Conservation (phyloP, 176 grass and related monocot genomes). For the Oryza coarctata region DNA sequence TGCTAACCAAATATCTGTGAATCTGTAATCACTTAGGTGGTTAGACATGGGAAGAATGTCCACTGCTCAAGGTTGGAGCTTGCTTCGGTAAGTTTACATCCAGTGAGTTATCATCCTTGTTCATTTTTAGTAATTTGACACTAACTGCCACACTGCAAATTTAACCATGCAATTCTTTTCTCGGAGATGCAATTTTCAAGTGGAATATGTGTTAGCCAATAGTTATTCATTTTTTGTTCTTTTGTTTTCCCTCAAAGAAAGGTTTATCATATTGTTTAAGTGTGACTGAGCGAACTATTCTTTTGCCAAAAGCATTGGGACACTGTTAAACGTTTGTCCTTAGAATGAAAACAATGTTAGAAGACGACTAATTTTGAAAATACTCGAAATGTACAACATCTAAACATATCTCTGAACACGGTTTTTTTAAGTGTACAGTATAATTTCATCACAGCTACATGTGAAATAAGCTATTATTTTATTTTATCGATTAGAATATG, state of each 20-base stretch:
- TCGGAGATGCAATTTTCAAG: conserved; percentile 10
- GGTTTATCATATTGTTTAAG: neutral
- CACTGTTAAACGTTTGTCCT: neutral
- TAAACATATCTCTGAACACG: neutral
- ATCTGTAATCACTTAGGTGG: conserved; percentile 59
- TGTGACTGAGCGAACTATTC: neutral
- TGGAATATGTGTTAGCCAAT: conserved; percentile 20
- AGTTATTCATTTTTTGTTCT: neutral
- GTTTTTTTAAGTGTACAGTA: neutral
- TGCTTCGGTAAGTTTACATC: conserved; percentile 73
- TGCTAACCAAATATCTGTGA: conserved; percentile 35
- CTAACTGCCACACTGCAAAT: conserved; percentile 1
- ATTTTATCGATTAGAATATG: conserved; percentile 17
- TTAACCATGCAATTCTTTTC: neutral
- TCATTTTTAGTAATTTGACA: conserved; percentile 6
- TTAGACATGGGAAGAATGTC: conserved; percentile 92
- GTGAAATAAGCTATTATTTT: neutral
- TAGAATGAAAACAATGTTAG: conserved; percentile 7
- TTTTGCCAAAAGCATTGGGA: conserved; percentile 10
- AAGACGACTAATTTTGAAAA: neutral
- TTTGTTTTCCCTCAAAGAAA: conserved; percentile 10
- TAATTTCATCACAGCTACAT: neutral
- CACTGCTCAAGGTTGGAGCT: conserved; percentile 98
- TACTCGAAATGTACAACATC: neutral
- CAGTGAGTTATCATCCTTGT: conserved; percentile 16